These are phyloP conservation scores for Lactifluus pinguis DNA, from an alignment of 768 basidiomycete genomes.

Conservation along the genomic window DNA sequence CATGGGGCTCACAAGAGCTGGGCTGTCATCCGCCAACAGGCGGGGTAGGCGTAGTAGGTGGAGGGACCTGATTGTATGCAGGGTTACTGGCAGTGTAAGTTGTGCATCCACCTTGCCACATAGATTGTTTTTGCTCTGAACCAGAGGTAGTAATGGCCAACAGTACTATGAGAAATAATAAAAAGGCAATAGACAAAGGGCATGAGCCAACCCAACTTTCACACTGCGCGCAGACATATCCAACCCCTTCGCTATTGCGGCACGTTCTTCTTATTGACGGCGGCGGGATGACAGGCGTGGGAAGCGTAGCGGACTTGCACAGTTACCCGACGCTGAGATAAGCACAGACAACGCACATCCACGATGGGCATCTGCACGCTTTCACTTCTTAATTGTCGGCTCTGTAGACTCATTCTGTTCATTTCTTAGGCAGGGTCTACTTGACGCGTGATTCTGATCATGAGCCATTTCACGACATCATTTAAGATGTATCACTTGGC, in stretches of 20 bases:
- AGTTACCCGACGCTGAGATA: too few relatives aligned
- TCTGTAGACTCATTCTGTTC: constrained; percentile 31
- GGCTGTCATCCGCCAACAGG: not conserved
- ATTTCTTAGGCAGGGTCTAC: constrained; percentile 2
- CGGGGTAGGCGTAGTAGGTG: not conserved
- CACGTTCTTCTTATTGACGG: constrained; percentile 79
- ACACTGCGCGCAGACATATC: constrained; percentile 82
- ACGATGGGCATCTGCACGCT: constrained; percentile 76
- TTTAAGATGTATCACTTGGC: too few relatives aligned
- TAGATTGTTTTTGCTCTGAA: constrained; percentile 17
- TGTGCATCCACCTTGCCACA: constrained; percentile 9
- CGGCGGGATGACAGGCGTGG: too few relatives aligned
- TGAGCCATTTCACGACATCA: too few relatives aligned
- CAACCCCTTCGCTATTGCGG: constrained; percentile 60
- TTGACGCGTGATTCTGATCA: too few relatives aligned
- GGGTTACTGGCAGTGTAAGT: not conserved
- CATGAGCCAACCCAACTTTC: constrained; percentile 62
- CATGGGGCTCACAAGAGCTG: constrained; percentile 11
- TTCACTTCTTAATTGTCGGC: constrained; percentile 76
- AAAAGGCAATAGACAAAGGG: not conserved
- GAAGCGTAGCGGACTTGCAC: too few relatives aligned
- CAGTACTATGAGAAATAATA: not conserved
- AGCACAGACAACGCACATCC: too few relatives aligned
- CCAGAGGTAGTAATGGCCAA: not conserved
- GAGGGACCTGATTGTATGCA: not conserved